Evolutionary conservation across 805 yeast genomes (phyloP).

Genomic region (Candida berthetii): DNA sequence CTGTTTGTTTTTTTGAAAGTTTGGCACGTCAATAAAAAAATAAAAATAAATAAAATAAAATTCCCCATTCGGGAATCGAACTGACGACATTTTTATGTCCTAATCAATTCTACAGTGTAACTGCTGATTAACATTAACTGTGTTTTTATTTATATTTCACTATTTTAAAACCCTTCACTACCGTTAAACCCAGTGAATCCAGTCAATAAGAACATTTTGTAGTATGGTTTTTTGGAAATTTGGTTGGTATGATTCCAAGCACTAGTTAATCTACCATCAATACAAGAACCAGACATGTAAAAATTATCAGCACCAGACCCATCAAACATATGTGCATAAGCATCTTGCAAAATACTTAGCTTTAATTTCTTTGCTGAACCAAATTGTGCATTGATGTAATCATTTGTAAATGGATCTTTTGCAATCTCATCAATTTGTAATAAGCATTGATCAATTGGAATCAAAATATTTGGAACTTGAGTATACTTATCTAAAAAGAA

Average conservation of each 20-base stretch:
- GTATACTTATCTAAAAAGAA: conserved; percentile 75
- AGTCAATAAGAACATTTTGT: conserved; percentile 50
- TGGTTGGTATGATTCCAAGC: conserved; percentile 82
- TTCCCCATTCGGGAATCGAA: no score
- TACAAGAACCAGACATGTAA: conserved; percentile 80
- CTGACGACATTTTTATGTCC: no score
- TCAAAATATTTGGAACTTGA: conserved; percentile 72
- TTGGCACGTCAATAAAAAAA: no score
- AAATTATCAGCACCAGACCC: conserved; percentile 84
- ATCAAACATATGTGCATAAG: conserved; percentile 47
- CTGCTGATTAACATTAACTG: no score
- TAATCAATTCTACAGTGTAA: no score
- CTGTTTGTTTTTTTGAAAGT: no score
- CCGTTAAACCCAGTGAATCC: conserved; percentile 79
- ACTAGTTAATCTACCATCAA: conserved; percentile 74
- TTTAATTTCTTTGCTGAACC: conserved; percentile 49
- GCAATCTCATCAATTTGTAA: conserved; percentile 47
- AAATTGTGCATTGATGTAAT: conserved; percentile 54
- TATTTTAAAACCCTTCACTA: conserved; percentile 45
- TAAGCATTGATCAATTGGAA: conserved; percentile 61
- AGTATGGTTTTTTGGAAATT: conserved; percentile 61
- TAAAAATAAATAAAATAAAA: no score
- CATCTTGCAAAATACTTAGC: conserved; percentile 33
- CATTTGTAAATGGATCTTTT: conserved; percentile 38
- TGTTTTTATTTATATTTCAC: no score